Base-by-base conservation (phyloP, 1,284 basidiomycete species). In the Moesziomyces aphidis region DNA sequence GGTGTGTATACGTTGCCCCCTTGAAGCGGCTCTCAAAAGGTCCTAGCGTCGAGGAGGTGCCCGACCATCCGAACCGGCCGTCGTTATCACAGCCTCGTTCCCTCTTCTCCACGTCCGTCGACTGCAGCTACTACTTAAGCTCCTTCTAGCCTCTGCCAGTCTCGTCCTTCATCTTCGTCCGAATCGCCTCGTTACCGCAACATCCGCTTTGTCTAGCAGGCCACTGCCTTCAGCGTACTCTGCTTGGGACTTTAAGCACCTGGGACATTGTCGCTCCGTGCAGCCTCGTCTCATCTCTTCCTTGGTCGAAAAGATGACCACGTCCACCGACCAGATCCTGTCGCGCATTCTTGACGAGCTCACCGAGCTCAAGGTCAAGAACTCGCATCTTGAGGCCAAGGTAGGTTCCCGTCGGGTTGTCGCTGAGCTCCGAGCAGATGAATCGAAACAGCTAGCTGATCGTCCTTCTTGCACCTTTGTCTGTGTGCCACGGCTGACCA, bases 311-410 rank as follows among this genome's bases (percentile, higher is more conserved):
- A 8, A 58, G 49, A 68, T 63, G 61, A 69, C 58, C 10, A 60
- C 71, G 36, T 68, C 71, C 10, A 69, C 74, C 36, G 65, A 64
- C 9, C 57, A 67, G 4, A 70, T 78, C 26, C 67, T 82, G 11
- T 63, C 65, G 3, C 61, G 67, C 36, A 82, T 82, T 26, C 60
- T 80, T 17, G 69, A 66, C 24, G 80, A 82, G 66, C 66, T 82
- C 43, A 73, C 67, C 15, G 78, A 79, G 57, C 77, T 82, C 63
- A 79, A 72, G 49, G 50, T 73, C 53, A 66, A 66, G 45, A 82
- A 82, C 55, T 71, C 72, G 23, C 75, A 77, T 28, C 70, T 82
- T 22, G 80, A 82, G 54, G 67, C 75, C 13, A 82, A 82, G 60
- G 77, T 79, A 53, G 28, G 76, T 51, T 17, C 17, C 26, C 26